Conservation (phyloP, 352 stramenopile genomes). For the Thalassiosira hispida region DNA sequence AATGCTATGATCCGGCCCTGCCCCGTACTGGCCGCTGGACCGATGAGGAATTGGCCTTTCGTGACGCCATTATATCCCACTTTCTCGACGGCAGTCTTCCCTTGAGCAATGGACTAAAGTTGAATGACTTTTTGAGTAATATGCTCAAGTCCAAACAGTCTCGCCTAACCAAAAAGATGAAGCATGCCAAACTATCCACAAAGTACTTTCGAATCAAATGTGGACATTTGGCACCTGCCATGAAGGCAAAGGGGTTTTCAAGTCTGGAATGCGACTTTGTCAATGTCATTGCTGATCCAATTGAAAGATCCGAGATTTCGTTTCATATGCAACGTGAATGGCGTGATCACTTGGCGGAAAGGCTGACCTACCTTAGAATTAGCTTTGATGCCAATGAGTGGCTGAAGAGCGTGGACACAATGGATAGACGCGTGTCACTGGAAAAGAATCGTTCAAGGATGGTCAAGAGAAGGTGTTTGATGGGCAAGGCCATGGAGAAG, state of each 20-base stretch:
- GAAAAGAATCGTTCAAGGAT: slow-evolving; percentile 70
- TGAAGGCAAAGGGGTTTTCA: slow-evolving; percentile 59
- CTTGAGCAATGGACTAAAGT: slow-evolving; percentile 68
- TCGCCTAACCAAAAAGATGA: slow-evolving; percentile 85
- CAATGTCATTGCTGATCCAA: slow-evolving; percentile 49
- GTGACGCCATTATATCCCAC: slow-evolving; percentile 73
- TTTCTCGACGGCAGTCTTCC: slow-evolving; percentile 73
- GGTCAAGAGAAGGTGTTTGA: slow-evolving; percentile 73
- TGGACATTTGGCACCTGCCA: slow-evolving; percentile 44
- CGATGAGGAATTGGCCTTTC: slow-evolving; percentile 71
- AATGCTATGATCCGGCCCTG: slow-evolving; percentile 35
- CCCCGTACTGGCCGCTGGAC: slow-evolving; percentile 79
- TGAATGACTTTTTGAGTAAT: slow-evolving; percentile 79
- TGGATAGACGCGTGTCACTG: slow-evolving; percentile 63
- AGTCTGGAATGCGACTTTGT: slow-evolving; percentile 72
- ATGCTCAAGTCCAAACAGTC: slow-evolving; percentile 83
- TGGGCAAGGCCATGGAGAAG: slow-evolving; percentile 71
- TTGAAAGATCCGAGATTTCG: slow-evolving; percentile 72
- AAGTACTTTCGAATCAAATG: slow-evolving; percentile 56
- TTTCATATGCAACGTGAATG: slow-evolving; percentile 83
- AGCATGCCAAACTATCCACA: slow-evolving; percentile 76
- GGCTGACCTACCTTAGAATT: slow-evolving; percentile 39
- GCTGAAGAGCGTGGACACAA: slow-evolving; percentile 74
- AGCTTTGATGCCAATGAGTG: slow-evolving; percentile 65
- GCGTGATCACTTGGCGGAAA: slow-evolving; percentile 67